Conservation (phyloP, 495 filamentous ascomycete species). For the Aspergillus olivimuriae region DNA sequence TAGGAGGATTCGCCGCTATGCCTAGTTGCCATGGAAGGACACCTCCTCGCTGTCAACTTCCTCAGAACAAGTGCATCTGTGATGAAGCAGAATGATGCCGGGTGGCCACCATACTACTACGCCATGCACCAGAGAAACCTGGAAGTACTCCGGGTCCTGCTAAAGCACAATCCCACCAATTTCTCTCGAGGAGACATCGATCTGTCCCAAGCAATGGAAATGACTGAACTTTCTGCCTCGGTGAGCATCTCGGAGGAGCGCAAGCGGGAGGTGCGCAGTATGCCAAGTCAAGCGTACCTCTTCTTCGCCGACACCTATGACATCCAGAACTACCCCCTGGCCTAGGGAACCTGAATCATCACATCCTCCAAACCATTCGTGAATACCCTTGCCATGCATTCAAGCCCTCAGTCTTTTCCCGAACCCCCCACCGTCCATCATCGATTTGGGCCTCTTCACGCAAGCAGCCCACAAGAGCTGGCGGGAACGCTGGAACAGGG, state of each 20-base stretch:
- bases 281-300: conserved; percentile 8
- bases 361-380: too few relatives aligned
- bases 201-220: conserved; percentile 13
- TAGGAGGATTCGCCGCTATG: conserved; percentile 39
- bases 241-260: conserved; percentile 17
- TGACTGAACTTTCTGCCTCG: conserved; percentile 21
- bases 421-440: not conserved
- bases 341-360: not conserved
- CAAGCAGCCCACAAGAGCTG: conserved; percentile 16
- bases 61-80: conserved; percentile 32
- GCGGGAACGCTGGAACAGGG: conserved; percentile 24
- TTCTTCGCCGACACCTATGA: not conserved
- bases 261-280: conserved; percentile 13
- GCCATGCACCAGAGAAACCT: conserved; percentile 36
- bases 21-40: conserved; percentile 34
- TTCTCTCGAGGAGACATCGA: conserved; percentile 6
- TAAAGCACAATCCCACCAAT: conserved; percentile 12
- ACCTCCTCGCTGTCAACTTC: conserved; percentile 30
- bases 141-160: conserved; percentile 22
- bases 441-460: not conserved
- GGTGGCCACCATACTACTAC: conserved; percentile 35
- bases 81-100: conserved; percentile 32
- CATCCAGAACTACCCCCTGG: not conserved
- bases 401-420: not conserved
- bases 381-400: too few relatives aligned